Percentiles rank a stretch among this genome's conserved stretches.
These are phyloP conservation scores for Leccinum incarnatum DNA, from an alignment of 768 basidiomycete genomes.

Conservation along the genomic window DNA sequence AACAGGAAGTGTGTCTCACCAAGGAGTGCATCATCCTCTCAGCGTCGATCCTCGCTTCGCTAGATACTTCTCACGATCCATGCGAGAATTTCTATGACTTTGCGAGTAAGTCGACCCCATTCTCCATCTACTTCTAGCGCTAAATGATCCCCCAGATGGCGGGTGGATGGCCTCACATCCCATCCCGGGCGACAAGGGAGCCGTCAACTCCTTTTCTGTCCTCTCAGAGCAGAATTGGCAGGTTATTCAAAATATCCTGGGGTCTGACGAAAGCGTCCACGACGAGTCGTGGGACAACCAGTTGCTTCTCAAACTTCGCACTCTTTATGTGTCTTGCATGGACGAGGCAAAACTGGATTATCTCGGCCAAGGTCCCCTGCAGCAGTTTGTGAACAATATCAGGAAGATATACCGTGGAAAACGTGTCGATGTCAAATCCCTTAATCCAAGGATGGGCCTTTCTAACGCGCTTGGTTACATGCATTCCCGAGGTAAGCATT, in stretches of 20 bases:
- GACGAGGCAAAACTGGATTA: conserved; percentile 75
- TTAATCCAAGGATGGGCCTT: conserved; percentile 50
- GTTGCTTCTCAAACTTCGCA: conserved; percentile 61
- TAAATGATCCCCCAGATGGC: conserved; percentile 51
- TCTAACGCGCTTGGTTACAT: conserved; percentile 83
- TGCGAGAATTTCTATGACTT: conserved; percentile 96
- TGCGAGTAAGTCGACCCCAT: conserved; percentile 62
- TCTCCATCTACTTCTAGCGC: not conserved
- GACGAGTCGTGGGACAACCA: conserved; percentile 48
- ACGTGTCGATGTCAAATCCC: conserved; percentile 36
- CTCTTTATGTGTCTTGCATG: conserved; percentile 79
- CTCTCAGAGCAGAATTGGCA: conserved; percentile 75
- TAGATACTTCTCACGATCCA: conserved; percentile 84
- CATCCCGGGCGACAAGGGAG: conserved; percentile 81
- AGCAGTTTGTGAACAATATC: conserved; percentile 62
- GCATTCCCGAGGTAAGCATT: conserved; percentile 72
- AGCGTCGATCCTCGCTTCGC: conserved; percentile 72
- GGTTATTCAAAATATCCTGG: conserved; percentile 70
- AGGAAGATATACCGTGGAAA: conserved; percentile 57
- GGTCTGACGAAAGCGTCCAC: conserved; percentile 39
- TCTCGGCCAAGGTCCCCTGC: conserved; percentile 67
- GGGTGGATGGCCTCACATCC: conserved; percentile 85
- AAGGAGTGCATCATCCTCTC: conserved; percentile 80
- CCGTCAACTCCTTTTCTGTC: conserved; percentile 67
- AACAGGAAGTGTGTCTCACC: conserved; percentile 67